phyloP scores from a whole-genome alignment of 2,329 filamentous ascomycete species.

The Dryadomyces quercivorus region DNA sequence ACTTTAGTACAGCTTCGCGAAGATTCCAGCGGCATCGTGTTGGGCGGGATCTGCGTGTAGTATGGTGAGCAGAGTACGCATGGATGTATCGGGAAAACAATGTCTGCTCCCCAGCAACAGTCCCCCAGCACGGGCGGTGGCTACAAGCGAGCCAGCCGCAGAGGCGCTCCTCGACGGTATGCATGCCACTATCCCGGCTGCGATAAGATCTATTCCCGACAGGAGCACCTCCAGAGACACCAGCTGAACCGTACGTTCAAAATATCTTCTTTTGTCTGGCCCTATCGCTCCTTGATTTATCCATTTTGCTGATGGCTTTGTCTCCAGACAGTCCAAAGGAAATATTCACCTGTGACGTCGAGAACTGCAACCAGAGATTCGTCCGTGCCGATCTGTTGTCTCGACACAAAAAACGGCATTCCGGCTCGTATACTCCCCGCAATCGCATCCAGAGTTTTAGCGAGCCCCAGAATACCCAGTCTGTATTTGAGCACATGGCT shows the following conservation, averaged over 20 bases:
- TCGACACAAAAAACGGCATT: slow-evolving; percentile 55
- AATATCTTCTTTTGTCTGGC: not conserved
- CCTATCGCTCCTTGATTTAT: not conserved
- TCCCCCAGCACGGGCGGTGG: slow-evolving; percentile 7
- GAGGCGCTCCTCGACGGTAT: slow-evolving; percentile 39
- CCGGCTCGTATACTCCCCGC: slow-evolving; percentile 36
- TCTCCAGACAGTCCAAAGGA: slow-evolving; percentile 61
- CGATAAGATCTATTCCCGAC: slow-evolving; percentile 68
- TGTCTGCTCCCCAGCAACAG: slow-evolving; percentile 10
- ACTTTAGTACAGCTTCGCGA: too few relatives aligned
- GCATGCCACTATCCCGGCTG: slow-evolving; percentile 58
- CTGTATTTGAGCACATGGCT: not conserved
- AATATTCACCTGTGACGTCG: slow-evolving; percentile 65
- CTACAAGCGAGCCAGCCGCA: slow-evolving; percentile 40
- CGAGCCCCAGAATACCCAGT: slow-evolving; percentile 17
- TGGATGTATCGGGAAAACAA: not conserved
- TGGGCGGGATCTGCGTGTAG: not conserved
- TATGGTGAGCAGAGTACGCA: not conserved
- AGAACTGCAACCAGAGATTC: slow-evolving; percentile 63
- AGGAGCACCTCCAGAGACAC: slow-evolving; percentile 71
- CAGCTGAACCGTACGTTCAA: slow-evolving; percentile 57
- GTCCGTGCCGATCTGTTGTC: slow-evolving; percentile 67
- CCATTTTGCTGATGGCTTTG: not conserved
- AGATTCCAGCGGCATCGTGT: too few relatives aligned
- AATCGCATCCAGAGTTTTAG: slow-evolving; percentile 38